A percentile compares a stretch with the other conserved stretches of the same genome.
These are phyloP conservation scores for Populus ilicifolia DNA, from an alignment of 345 rosid genomes.

Conservation along the genomic window DNA sequence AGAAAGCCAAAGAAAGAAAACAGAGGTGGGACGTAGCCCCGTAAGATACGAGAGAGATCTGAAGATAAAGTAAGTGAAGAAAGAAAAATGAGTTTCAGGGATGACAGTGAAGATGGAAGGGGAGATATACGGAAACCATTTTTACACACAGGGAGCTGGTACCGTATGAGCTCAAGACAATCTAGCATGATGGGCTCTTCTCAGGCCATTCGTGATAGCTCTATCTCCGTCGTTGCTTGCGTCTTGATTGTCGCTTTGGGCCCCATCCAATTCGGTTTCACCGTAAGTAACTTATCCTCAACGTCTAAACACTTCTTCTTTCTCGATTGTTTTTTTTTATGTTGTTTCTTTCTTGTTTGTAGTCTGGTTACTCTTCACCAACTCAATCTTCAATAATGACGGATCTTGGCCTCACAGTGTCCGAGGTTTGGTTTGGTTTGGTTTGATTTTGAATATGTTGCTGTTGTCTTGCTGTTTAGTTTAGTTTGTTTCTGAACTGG, in stretches of 20 bases:
- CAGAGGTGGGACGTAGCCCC: background rate
- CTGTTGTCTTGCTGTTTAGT: background rate
- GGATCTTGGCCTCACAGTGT: slow-evolving; percentile 77
- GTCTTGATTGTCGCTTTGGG: slow-evolving; percentile 95
- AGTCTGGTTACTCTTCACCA: slow-evolving; percentile 95
- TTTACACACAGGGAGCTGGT: slow-evolving; percentile 95
- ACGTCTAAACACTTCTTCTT: background rate
- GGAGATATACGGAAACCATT: slow-evolving; percentile 82
- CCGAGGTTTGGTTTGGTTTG: slow-evolving; percentile 54
- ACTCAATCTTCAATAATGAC: slow-evolving; percentile 69
- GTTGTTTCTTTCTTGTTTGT: background rate
- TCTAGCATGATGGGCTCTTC: slow-evolving; percentile 93
- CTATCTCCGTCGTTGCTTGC: slow-evolving; percentile 89
- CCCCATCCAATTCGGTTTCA: slow-evolving; percentile 98
- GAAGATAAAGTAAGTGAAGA: background rate
- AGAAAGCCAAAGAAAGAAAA: background rate
- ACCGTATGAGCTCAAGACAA: slow-evolving; percentile 86
- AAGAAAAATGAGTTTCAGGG: slow-evolving; percentile 75
- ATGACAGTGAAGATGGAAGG: slow-evolving; percentile 77
- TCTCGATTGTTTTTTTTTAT: slow-evolving; percentile 1
- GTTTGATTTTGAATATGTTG: background rate
- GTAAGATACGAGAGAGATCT: background rate
- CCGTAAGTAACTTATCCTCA: slow-evolving; percentile 41
- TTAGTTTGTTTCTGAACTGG: background rate
- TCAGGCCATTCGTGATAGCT: slow-evolving; percentile 73